These are phyloP conservation scores for Ziziphus jujuba DNA, from an alignment of 306 rosid genomes.

Conservation along the genomic window DNA sequence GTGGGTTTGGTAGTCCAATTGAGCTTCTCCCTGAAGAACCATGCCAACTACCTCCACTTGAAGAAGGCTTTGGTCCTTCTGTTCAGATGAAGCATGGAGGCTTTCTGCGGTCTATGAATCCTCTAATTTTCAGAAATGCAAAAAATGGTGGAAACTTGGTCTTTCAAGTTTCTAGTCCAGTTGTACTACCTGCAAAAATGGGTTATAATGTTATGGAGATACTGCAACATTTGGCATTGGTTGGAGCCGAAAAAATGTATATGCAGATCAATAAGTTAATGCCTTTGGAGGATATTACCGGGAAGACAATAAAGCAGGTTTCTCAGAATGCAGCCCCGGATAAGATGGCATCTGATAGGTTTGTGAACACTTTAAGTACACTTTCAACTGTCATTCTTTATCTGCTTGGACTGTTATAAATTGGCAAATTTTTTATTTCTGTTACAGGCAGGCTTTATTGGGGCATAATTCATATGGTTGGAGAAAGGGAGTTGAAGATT, in stretches of 20 bases:
- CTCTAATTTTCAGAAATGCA: slow-evolving; percentile 53
- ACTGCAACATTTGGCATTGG: slow-evolving; percentile 47
- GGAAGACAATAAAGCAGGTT: slow-evolving; percentile 58
- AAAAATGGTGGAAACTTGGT: slow-evolving; percentile 56
- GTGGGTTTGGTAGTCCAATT: slow-evolving; percentile 92
- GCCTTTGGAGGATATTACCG: slow-evolving; percentile 68
- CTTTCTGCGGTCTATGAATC: slow-evolving; percentile 65
- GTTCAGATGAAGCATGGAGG: slow-evolving; percentile 54
- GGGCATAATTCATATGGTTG: slow-evolving; percentile 24
- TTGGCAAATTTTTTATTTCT: slow-evolving; percentile 23
- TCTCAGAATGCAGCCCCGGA: slow-evolving; percentile 24
- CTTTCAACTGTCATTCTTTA: slow-evolving; percentile 4
- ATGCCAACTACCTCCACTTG: slow-evolving; percentile 54
- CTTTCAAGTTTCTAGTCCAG: slow-evolving; percentile 63
- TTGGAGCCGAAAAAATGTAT: slow-evolving; percentile 49
- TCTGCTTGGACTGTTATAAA: neutral
- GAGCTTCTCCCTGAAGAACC: slow-evolving; percentile 56
- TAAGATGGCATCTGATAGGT: slow-evolving; percentile 41
- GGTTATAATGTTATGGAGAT: slow-evolving; percentile 67
- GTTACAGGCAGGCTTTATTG: slow-evolving; percentile 43
- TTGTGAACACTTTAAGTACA: slow-evolving; percentile 22
- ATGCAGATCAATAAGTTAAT: slow-evolving; percentile 37
- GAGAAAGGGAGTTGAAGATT: slow-evolving; percentile 33
- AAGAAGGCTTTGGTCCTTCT: slow-evolving; percentile 63
- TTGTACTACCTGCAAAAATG: slow-evolving; percentile 64